These are phyloP conservation scores for Aspergillus pseudotamarii DNA, from an alignment of 2,329 filamentous ascomycete genomes.

Conservation along the genomic window DNA sequence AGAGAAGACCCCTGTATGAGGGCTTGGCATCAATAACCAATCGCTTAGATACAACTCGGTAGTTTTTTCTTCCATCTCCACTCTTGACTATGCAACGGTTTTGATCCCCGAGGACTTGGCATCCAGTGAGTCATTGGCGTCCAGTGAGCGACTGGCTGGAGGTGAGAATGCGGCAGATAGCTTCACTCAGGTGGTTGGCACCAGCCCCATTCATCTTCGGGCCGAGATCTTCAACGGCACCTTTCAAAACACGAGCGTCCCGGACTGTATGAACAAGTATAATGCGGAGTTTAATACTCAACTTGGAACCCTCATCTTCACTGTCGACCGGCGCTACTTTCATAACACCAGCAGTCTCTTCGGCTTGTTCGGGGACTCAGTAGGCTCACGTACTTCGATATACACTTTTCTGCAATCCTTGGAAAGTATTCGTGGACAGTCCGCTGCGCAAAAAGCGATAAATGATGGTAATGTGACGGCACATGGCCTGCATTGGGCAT, in stretches of 20 bases:
- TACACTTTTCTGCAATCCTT: too few species aligned
- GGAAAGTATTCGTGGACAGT: too few species aligned
- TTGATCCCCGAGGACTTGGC: not conserved
- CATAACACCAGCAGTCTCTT: not conserved
- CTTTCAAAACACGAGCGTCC: not conserved
- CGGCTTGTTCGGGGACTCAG: not conserved
- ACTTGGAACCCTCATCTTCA: not conserved
- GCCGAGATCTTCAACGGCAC: constrained; percentile 9
- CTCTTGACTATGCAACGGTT: constrained; percentile 12
- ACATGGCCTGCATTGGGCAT: not conserved
- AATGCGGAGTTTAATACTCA: constrained; percentile 11
- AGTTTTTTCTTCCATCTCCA: constrained; percentile 14
- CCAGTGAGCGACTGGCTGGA: not conserved
- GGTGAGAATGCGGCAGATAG: not conserved
- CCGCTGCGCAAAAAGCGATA: not conserved
- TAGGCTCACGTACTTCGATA: not conserved
- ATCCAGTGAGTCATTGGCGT: not conserved
- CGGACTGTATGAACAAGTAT: constrained; percentile 9
- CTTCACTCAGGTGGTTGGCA: not conserved
- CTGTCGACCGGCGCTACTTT: constrained; percentile 4
- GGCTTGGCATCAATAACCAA: not conserved
- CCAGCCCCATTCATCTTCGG: constrained; percentile 3
- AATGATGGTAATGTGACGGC: not conserved
- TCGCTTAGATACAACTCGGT: constrained; percentile 18
- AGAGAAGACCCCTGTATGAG: not conserved